Percentiles rank a stretch among this genome's conserved stretches.
Conservation (phyloP, 768 basidiomycete species). For the Mycena leptocephala region DNA sequence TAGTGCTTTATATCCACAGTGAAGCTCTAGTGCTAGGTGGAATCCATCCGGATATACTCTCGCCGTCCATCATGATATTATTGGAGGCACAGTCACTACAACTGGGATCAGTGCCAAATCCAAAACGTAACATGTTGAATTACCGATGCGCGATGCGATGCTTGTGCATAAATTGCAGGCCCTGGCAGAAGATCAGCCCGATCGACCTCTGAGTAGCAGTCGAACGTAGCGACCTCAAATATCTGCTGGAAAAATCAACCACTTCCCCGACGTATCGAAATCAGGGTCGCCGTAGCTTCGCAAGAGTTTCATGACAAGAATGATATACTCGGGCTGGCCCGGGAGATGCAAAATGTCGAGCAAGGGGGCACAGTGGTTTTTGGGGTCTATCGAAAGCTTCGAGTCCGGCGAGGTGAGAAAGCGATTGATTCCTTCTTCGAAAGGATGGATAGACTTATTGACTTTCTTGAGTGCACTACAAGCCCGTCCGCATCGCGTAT, state of each 20-base stretch:
- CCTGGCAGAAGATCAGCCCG: neutral
- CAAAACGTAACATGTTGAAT: neutral
- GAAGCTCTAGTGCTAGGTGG: neutral
- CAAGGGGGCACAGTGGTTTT: neutral
- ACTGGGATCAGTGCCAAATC: neutral
- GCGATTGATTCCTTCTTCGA: neutral
- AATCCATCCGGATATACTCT: neutral
- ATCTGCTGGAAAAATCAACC: neutral
- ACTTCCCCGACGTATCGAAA: neutral
- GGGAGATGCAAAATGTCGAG: neutral
- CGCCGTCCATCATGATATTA: conserved; percentile 16
- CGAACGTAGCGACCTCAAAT: too few species aligned
- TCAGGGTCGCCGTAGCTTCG: neutral
- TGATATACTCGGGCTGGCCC: neutral
- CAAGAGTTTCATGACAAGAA: neutral
- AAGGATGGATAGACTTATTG: neutral
- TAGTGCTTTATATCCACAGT: neutral
- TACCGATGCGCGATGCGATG: neutral
- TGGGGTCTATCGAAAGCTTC: neutral
- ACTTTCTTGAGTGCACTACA: neutral
- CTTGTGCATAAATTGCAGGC: conserved; percentile 4
- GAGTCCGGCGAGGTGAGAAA: neutral
- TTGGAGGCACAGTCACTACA: neutral
- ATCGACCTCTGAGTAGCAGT: too few species aligned
- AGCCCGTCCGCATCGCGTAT: neutral